phyloP scores from a whole-genome alignment of 345 rosid species.

The Physaria fendleri region DNA sequence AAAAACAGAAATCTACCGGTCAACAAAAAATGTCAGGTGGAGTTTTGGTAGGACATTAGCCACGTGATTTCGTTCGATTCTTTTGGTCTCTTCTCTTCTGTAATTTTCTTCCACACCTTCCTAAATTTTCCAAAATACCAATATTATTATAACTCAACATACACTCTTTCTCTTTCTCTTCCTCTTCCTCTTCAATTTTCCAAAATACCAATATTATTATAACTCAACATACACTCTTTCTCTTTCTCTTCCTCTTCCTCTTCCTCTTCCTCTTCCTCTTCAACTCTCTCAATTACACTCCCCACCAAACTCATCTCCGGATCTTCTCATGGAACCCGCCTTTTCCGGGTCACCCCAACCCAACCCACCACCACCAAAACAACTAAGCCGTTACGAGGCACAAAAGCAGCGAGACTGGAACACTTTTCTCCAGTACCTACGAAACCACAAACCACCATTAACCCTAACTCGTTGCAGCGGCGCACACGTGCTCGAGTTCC shows the following conservation, averaged over 20 bases:
- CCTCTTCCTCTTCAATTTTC: neutral
- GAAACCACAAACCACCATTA: constrained; percentile 60
- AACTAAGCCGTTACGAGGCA: constrained; percentile 64
- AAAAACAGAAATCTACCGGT: constrained; percentile 15
- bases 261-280: too few species aligned
- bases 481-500: constrained; percentile 64
- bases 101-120: constrained; percentile 13
- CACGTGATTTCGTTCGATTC: constrained; percentile 25
- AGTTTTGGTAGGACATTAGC: constrained; percentile 29
- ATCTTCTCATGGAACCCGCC: constrained; percentile 18
- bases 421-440: constrained; percentile 60
- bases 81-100: constrained; percentile 21
- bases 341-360: constrained; percentile 11
- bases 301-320: too few species aligned
- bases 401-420: constrained; percentile 74
- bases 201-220: neutral
- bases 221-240: constrained; percentile 3
- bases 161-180: neutral
- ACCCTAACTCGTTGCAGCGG: constrained; percentile 57
- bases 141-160: neutral
- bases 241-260: too few species aligned
- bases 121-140: neutral
- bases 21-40: constrained; percentile 27
- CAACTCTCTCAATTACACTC: neutral
- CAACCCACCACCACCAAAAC: constrained; percentile 20